phyloP scores from a whole-genome alignment of 768 basidiomycete species.

The Leccinum barrowsii region DNA sequence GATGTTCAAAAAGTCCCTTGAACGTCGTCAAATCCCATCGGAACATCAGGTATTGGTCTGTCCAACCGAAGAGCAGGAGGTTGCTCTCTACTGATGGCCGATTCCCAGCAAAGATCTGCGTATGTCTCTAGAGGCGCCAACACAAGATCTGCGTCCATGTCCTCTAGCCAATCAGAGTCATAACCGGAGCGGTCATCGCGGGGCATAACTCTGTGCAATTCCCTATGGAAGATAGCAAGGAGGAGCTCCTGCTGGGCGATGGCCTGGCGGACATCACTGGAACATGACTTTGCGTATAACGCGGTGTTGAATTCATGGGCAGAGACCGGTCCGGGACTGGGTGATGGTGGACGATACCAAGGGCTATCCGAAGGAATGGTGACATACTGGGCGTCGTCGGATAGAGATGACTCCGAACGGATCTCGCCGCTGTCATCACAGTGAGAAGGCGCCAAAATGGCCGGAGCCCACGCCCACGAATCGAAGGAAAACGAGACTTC shows the following conservation, averaged over 20 bases:
- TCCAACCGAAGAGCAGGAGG: conserved; percentile 1
- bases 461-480: conserved; percentile 19
- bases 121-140: conserved; percentile 28
- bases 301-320: conserved; percentile 18
- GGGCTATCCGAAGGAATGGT: conserved; percentile 38
- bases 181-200: conserved; percentile 11
- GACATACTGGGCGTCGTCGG: conserved; percentile 37
- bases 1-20: conserved; percentile 11
- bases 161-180: conserved; percentile 25
- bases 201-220: conserved; percentile 26
- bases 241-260: conserved; percentile 33
- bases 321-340: conserved; percentile 24
- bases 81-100: conserved; percentile 21
- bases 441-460: conserved; percentile 5
- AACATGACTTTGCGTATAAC: conserved; percentile 26
- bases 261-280: conserved; percentile 30
- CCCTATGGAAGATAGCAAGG: conserved; percentile 31
- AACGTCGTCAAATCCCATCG: conserved; percentile 27
- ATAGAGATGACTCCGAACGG: conserved; percentile 14
- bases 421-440: conserved; percentile 23
- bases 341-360: conserved; percentile 34
- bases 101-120: conserved; percentile 29
- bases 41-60: conserved; percentile 27
- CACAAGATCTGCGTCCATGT: conserved; percentile 27
- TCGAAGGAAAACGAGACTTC: conserved; percentile 17